Conservation (phyloP, 2,329 filamentous ascomycete genomes). For the Arthrobotrys musiformis region DNA sequence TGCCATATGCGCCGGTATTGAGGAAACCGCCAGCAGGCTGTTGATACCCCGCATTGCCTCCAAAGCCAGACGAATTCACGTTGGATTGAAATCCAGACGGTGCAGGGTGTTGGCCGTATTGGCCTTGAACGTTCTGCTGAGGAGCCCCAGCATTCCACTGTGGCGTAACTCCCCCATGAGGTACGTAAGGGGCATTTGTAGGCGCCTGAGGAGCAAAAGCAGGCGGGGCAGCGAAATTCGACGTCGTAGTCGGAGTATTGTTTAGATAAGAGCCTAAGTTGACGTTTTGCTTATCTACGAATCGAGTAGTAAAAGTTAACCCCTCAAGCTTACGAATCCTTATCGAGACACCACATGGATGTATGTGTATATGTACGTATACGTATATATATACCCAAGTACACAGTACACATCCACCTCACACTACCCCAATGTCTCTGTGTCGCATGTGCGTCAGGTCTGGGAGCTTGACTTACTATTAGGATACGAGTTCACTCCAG, state of each 20-base stretch:
- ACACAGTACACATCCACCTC: neutral
- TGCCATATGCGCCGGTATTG: constrained; percentile 36
- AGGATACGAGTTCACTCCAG: constrained; percentile 53
- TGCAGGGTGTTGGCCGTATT: constrained; percentile 37
- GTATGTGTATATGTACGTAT: no score
- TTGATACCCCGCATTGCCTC: constrained; percentile 36
- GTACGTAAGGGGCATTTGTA: constrained; percentile 44
- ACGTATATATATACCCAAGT: no score
- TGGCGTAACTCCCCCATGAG: constrained; percentile 30
- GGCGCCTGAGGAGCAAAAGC: constrained; percentile 40
- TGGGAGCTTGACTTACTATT: constrained; percentile 46
- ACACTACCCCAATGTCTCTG: neutral
- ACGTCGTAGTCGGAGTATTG: constrained; percentile 52
- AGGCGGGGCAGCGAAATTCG: constrained; percentile 53
- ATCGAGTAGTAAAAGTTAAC: neutral
- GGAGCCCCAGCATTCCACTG: constrained; percentile 50
- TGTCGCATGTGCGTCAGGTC: constrained; percentile 4
- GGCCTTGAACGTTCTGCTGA: constrained; percentile 37
- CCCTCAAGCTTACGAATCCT: constrained; percentile 6
- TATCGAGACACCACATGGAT: neutral
- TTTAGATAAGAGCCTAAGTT: constrained; percentile 52
- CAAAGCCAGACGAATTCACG: constrained; percentile 37
- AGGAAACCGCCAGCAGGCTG: constrained; percentile 43
- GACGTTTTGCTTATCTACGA: constrained; percentile 42
- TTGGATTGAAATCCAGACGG: constrained; percentile 32